A percentile compares a stretch with the other conserved stretches of the same genome.
phyloP scores from a whole-genome alignment of 2,329 filamentous ascomycete genomes.

The Cercospora beticola region DNA sequence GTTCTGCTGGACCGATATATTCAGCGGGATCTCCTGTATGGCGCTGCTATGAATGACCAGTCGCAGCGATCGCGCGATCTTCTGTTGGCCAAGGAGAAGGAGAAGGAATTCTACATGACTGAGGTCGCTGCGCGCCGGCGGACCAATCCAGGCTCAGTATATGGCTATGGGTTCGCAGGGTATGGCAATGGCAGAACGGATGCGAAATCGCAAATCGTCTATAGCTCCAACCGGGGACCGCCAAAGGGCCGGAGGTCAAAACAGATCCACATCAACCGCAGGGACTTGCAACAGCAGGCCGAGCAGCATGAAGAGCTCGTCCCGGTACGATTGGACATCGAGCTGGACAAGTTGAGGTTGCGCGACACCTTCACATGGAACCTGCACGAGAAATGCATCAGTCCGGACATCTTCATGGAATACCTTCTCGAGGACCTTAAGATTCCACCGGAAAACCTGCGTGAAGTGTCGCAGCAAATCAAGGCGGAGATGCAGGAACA shows the following conservation, averaged over 20 bases:
- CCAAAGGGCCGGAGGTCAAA: slow-evolving; percentile 75
- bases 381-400: slow-evolving; percentile 81
- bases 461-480: slow-evolving; percentile 55
- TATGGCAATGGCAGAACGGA: slow-evolving; percentile 86
- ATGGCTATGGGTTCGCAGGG: slow-evolving; percentile 75
- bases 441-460: slow-evolving; percentile 67
- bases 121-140: slow-evolving; percentile 62
- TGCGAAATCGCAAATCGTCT: slow-evolving; percentile 68
- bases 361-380: slow-evolving; percentile 99
- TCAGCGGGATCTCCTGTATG: slow-evolving; percentile 61
- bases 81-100: slow-evolving; percentile 63
- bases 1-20: slow-evolving; percentile 62
- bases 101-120: slow-evolving; percentile 66
- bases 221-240: slow-evolving; percentile 73
- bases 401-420: slow-evolving; percentile 78
- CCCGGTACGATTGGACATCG: slow-evolving; percentile 86
- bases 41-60: slow-evolving; percentile 53
- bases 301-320: slow-evolving; percentile 91
- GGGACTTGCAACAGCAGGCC: slow-evolving; percentile 79
- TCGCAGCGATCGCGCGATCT: slow-evolving; percentile 44
- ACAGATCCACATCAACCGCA: slow-evolving; percentile 70
- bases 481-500: slow-evolving; percentile 84
- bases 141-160: slow-evolving; percentile 58
- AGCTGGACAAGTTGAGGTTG: slow-evolving; percentile 91
- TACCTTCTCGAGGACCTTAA: slow-evolving; percentile 84